Evolutionary conservation across 352 stramenopile genomes (phyloP).

Genomic region (Globisporangium middletonii): DNA sequence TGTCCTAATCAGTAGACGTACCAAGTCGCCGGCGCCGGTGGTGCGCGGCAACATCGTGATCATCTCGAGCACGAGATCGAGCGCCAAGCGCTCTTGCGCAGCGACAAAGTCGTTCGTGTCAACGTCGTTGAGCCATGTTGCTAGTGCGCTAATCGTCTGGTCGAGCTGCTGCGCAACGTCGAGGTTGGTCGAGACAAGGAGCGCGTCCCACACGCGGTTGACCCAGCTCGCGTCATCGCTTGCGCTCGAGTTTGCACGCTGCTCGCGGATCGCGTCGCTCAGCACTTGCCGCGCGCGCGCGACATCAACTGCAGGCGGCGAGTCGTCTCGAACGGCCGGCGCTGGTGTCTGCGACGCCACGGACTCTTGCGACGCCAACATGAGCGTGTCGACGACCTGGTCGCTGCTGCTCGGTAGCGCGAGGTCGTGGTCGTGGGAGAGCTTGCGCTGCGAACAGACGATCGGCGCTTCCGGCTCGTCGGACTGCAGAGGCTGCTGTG

Average conservation of each 20-base stretch:
- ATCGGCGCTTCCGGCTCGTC: constrained; percentile 1
- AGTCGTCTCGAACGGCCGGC: background rate
- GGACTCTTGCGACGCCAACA: background rate
- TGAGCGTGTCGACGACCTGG: background rate
- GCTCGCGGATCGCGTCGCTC: constrained; percentile 21
- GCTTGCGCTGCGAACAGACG: constrained; percentile 6
- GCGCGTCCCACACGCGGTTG: constrained; percentile 19
- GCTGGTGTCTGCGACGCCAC: background rate
- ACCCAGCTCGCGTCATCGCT: constrained; percentile 22
- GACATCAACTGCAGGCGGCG: background rate
- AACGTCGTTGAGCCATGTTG: constrained; percentile 21
- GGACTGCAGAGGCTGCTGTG: background rate
- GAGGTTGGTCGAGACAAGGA: constrained; percentile 22
- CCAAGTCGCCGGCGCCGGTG: constrained; percentile 5
- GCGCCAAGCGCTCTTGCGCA: constrained; percentile 8
- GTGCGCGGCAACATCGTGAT: constrained; percentile 10
- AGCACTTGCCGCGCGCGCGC: constrained; percentile 6
- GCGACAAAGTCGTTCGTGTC: constrained; percentile 1
- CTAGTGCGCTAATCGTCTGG: constrained; percentile 29
- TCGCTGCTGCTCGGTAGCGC: background rate
- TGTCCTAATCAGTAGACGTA: constrained; percentile 1
- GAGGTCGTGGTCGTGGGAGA: background rate
- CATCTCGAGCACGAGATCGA: constrained; percentile 18
- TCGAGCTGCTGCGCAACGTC: constrained; percentile 37
- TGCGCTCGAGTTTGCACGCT: constrained; percentile 6